Evolutionary conservation across 202 grass and related monocot genomes (phyloP), one percentile per base, ranked within the genome.

Genomic region (Carex arenaria): DNA sequence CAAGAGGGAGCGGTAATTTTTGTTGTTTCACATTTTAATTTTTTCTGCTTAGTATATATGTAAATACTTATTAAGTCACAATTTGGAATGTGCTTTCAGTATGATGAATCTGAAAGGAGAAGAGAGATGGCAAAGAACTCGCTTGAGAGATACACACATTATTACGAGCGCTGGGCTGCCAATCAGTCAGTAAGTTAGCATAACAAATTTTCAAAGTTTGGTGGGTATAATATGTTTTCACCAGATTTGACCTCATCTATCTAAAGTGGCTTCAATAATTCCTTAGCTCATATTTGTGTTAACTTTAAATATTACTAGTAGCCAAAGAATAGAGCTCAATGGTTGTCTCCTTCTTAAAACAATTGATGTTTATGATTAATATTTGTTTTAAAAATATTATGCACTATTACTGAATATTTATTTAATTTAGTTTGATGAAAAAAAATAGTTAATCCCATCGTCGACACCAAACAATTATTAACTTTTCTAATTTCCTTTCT

Each of bases 101-200:
- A 99, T 61, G 96, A 99, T 83, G 96, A 99, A 90, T 95, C 93
- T 86, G 96, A 99, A 87, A 96, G 96, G 85, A 94, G 96, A 86
- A 95, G 96, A 89, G 93, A 98, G 87, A 98, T 98, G 96, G 93
- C 96, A 55, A 98, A 98, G 87, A 96, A 96, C 74, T 99, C 96
- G 12, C 96, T 96, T 73, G 96, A 99, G 85, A 99, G 93, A 85
- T 99, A 99, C 60, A 99, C 96, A 72, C 96, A 99, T 88, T 99
- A 99, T 85, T 99, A 99, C 89, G 96, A 99, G 75, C 96, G 96
- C n/a, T 99, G 96, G 96, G 96, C 96, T 78, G 92, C 96, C 38
- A 99, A 99, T 94, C 96, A 99, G 54, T 99, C 91, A 19, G 96
- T 99, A 95, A 71, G 96, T 94, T 23, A 79, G 8, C 64, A 34